Evolutionary conservation across 371 early-diverging fungal genomes (phyloP).

Genomic region (Blastocladiella emersonii): DNA sequence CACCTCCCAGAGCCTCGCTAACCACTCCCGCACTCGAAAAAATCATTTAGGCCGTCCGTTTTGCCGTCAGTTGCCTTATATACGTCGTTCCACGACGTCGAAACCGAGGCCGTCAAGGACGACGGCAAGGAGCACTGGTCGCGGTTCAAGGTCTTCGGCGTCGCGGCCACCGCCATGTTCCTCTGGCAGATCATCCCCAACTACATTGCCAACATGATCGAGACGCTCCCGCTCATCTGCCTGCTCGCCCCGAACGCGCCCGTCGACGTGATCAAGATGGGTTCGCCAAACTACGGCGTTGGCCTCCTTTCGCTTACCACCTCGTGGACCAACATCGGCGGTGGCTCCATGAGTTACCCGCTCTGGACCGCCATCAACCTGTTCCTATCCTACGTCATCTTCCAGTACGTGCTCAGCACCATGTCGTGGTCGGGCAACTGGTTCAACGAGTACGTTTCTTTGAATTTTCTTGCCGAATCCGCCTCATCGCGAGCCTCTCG

Average conservation of each 20-base stretch:
- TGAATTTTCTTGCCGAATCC: too few relatives aligned
- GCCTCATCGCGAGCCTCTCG: too few relatives aligned
- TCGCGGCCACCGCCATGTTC: constrained; percentile 29
- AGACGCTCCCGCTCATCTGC: constrained; percentile 59
- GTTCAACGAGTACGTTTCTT: neutral
- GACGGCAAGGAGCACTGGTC: constrained; percentile 17
- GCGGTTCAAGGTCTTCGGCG: constrained; percentile 49
- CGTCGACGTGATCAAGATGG: neutral
- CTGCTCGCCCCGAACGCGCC: constrained; percentile 34
- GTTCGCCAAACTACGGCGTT: neutral
- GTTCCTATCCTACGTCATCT: neutral
- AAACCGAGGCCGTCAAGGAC: constrained; percentile 9
- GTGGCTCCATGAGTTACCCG: neutral
- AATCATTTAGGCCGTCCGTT: too few relatives aligned
- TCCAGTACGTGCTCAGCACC: neutral
- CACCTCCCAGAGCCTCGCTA: too few relatives aligned
- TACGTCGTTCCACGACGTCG: constrained; percentile 47
- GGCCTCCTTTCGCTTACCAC: neutral
- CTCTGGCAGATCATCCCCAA: constrained; percentile 67
- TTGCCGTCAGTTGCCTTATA: constrained; percentile 58
- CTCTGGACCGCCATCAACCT: neutral
- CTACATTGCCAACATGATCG: constrained; percentile 50
- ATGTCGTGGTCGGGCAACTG: neutral
- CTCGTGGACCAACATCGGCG: neutral
- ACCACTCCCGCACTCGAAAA: too few relatives aligned